Conservation (phyloP, 75 land plant species). For the Isoetes taiwanensis region DNA sequence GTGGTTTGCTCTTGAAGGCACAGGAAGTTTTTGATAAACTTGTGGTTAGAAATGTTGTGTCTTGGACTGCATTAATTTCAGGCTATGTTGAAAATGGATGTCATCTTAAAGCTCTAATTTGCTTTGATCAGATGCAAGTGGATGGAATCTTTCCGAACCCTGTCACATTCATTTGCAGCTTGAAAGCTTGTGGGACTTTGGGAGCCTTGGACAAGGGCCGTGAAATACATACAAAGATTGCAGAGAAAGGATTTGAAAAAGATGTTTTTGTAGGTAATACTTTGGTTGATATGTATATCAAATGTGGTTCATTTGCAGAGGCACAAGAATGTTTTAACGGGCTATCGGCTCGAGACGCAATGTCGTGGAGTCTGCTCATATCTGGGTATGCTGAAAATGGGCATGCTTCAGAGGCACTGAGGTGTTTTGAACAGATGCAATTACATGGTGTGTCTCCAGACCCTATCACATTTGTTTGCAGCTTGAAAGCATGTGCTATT, state of each 20-base stretch:
- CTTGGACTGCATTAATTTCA: constrained; percentile 32
- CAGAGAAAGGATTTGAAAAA: constrained; percentile 17
- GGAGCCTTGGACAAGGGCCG: constrained; percentile 24
- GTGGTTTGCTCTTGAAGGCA: constrained; percentile 17
- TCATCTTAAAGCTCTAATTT: no score
- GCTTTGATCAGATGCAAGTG: constrained; percentile 23
- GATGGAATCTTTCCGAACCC: constrained; percentile 11
- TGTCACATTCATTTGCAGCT: constrained; percentile 17
- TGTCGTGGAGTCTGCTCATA: constrained; percentile 33
- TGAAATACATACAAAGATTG: constrained; percentile 23
- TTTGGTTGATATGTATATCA: constrained; percentile 32
- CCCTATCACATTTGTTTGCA: neutral
- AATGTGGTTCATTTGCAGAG: constrained; percentile 15
- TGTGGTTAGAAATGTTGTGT: constrained; percentile 11
- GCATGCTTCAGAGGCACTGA: neutral
- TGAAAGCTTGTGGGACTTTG: constrained; percentile 14
- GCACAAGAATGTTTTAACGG: constrained; percentile 20
- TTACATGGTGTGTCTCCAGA: neutral
- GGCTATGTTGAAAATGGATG: no score
- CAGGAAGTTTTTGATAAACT: constrained; percentile 18
- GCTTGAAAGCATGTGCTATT: neutral
- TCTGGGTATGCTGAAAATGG: constrained; percentile 21
- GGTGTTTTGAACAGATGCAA: constrained; percentile 2
- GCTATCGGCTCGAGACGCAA: constrained; percentile 15
- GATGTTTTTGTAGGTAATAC: constrained; percentile 29